Base-by-base conservation (phyloP, 2,329 filamentous ascomycete species). In the Epichloe sylvatica region DNA sequence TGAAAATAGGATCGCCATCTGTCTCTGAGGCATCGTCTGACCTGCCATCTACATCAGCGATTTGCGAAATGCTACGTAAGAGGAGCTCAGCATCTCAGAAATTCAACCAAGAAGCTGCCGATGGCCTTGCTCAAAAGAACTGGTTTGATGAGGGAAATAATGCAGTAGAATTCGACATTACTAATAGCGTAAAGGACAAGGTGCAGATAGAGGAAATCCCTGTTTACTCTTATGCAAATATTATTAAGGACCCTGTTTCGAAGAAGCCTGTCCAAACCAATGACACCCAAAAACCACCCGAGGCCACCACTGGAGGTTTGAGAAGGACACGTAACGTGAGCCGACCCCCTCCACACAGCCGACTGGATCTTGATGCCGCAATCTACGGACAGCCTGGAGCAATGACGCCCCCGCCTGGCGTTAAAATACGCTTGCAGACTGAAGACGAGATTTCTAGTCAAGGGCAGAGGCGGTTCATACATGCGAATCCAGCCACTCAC, bases 401-500 rank as follows among this genome's bases (percentile, higher is more conserved):
- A n/a, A 47, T 54, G 23, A 52, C 39, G 12, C 59, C 62, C 13
- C 63, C 63, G 15, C 33, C 42, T 0, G 57, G 54, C 12, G 54
- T 64, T n/a, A 19, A 46, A 15, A 8, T 21, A 51, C 33, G 46
- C 53, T 45, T n/a, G 19, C 47, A 49, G 39, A 36, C 8, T 2
- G 21, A 8, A 11, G 1, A 19, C 30, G 15, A 30, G 4, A 43
- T 8, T 17, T 12, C 11, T n/a, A 15, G 41, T 21, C 50, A 58
- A 46, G 56, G 64, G 30, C 59, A 63, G 30, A 65, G 64, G 23
- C 53, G 67, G 5, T 79, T 69, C 54, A 62, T 67, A 1, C 63
- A 69, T 45, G 64, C 77, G 3, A 73, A 81, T 57, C 77, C 76
- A 0, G 69, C 70, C 1, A 66, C 72, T 2, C 72, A 76, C 47